phyloP scores from a whole-genome alignment of 73 alveolate genomes.

The Halteria grandinella region DNA sequence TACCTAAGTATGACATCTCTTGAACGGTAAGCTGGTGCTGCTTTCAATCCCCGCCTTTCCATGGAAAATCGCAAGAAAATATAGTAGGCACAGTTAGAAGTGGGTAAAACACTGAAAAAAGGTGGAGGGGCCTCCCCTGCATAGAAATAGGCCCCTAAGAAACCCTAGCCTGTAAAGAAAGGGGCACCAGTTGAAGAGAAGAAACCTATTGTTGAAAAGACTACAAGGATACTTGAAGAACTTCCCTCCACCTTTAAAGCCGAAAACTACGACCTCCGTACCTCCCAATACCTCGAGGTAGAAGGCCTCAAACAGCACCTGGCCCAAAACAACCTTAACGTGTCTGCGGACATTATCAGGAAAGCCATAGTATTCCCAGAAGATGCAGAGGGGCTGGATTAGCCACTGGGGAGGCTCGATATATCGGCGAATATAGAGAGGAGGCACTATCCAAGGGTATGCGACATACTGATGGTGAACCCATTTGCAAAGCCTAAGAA shows the following conservation, averaged over 20 bases:
- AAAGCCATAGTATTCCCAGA: conserved; percentile 48
- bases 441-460: conserved; percentile 30
- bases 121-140: not conserved
- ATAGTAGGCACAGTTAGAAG: not conserved
- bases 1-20: conserved; percentile 3
- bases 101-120: not conserved
- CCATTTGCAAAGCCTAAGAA: conserved; percentile 50
- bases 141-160: not conserved
- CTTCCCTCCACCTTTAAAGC: conserved; percentile 18
- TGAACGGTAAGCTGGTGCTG: too few relatives aligned
- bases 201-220: conserved; percentile 21
- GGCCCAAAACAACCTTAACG: conserved; percentile 37
- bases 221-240: conserved; percentile 3
- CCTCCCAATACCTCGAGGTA: conserved; percentile 16
- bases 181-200: conserved; percentile 17
- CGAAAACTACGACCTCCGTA: conserved; percentile 25
- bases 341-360: conserved; percentile 30
- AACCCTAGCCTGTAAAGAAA: conserved; percentile 7
- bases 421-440: too few relatives aligned
- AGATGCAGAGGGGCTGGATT: conserved; percentile 33
- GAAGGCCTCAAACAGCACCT: conserved; percentile 32
- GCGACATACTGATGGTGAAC: conserved; percentile 21
- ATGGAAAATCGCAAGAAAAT: conserved; percentile 10
- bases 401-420: too few relatives aligned
- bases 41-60: not conserved